A percentile compares a stretch with the other conserved stretches of the same genome.
Conservation (phyloP, 208 protist genomes). For the Acanthamoeba healyi region DNA sequence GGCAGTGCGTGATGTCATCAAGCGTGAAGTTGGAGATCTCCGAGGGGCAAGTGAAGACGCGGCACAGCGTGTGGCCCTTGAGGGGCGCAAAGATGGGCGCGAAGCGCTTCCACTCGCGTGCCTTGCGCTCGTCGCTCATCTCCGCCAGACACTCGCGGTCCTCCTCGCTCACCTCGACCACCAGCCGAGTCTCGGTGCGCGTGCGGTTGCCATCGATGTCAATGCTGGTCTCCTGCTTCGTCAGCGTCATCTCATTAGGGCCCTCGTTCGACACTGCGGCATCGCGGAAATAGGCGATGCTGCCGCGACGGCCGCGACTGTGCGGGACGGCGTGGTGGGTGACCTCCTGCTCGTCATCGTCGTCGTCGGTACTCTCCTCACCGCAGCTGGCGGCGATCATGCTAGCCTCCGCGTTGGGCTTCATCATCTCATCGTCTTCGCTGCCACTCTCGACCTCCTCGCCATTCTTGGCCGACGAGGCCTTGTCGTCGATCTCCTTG, state of each 20-base stretch:
- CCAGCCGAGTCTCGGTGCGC: not conserved
- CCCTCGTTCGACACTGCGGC: not conserved
- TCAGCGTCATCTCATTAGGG: constrained; percentile 14
- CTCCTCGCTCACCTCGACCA: constrained; percentile 62
- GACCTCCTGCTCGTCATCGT: not conserved
- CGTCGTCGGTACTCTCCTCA: not conserved
- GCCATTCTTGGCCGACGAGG: not conserved
- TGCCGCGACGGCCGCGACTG: not conserved
- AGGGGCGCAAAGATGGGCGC: constrained; percentile 39
- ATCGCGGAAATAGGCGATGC: constrained; percentile 7
- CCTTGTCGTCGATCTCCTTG: not conserved
- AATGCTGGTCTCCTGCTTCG: not conserved
- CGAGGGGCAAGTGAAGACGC: constrained; percentile 55
- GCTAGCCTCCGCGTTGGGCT: not conserved
- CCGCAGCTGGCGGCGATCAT: constrained; percentile 52
- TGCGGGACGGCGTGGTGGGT: not conserved
- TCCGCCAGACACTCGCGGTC: constrained; percentile 57
- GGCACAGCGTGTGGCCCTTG: constrained; percentile 58
- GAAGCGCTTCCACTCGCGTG: constrained; percentile 32
- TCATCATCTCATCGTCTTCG: not conserved
- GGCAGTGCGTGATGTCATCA: constrained; percentile 44
- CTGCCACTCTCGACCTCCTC: not conserved
- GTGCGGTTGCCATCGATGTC: not conserved
- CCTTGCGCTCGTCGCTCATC: constrained; percentile 63
- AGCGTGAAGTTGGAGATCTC: constrained; percentile 26